A percentile compares a stretch with the other conserved stretches of the same genome.
Conservation (phyloP, 345 rosid species). For the Aethionema arabicum region DNA sequence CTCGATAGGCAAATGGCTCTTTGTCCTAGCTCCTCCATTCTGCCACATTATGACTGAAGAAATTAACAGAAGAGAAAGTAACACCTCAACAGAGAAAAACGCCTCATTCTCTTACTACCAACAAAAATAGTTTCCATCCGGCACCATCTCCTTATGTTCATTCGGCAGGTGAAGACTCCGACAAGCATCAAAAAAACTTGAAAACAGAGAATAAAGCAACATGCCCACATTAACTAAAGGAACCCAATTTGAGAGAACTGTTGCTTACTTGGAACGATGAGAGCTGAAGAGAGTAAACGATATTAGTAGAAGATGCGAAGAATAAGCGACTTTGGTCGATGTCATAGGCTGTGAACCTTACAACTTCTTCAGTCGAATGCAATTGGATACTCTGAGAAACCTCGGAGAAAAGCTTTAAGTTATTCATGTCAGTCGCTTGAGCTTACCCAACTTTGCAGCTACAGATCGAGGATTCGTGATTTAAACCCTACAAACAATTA, state of each 20-base stretch:
- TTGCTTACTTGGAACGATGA: slow-evolving; percentile 62
- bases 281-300: slow-evolving; percentile 56
- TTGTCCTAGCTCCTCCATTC: slow-evolving; percentile 51
- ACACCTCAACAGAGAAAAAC: slow-evolving; percentile 5
- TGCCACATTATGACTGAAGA: slow-evolving; percentile 29
- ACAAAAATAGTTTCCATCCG: neutral
- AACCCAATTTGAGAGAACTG: slow-evolving; percentile 7
- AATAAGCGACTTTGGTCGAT: slow-evolving; percentile 77
- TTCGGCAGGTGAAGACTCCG: neutral
- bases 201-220: neutral
- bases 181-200: neutral
- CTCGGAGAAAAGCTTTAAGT: slow-evolving; percentile 69
- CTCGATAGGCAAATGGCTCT: slow-evolving; percentile 44
- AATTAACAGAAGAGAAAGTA: slow-evolving; percentile 5
- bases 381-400: slow-evolving; percentile 54
- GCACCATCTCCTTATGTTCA: neutral
- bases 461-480: slow-evolving; percentile 12
- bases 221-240: slow-evolving; percentile 3
- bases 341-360: slow-evolving; percentile 68
- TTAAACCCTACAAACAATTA: slow-evolving; percentile 16
- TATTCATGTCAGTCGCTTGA: slow-evolving; percentile 51
- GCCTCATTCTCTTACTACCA: neutral
- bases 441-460: slow-evolving; percentile 8
- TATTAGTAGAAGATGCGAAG: slow-evolving; percentile 70
- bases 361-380: slow-evolving; percentile 50